Percentiles rank a stretch among this genome's conserved stretches.
Evolutionary conservation across 768 basidiomycete species (phyloP).

Genomic region (Amanita phalloides): DNA sequence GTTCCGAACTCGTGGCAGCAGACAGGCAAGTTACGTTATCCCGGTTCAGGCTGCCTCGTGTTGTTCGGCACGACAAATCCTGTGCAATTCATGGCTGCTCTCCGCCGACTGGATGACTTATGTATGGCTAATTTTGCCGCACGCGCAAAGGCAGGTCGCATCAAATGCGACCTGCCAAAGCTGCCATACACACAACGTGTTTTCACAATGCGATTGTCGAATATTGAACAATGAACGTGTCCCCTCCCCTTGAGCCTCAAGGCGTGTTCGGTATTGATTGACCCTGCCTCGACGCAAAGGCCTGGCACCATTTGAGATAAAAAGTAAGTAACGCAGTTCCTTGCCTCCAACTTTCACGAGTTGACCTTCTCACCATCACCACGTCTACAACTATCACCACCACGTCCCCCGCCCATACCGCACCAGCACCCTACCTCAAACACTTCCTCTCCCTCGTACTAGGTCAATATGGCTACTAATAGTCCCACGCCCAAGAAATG

Average conservation of each 20-base stretch:
- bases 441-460: not conserved
- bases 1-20: not conserved
- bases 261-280: not conserved
- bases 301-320: slow-evolving; percentile 32
- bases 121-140: not conserved
- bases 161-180: not conserved
- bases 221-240: not conserved
- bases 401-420: no score
- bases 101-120: not conserved
- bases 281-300: slow-evolving; percentile 31
- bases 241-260: not conserved
- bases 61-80: not conserved
- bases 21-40: slow-evolving; percentile 1
- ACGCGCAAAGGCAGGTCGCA: not conserved
- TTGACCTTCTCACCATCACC: not conserved
- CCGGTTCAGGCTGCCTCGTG: no score
- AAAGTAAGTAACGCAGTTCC: slow-evolving; percentile 6
- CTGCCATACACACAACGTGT: not conserved
- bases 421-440: slow-evolving; percentile 1
- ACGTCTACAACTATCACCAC: not conserved
- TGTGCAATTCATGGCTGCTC: not conserved
- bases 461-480: slow-evolving; percentile 4
- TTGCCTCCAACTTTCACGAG: not conserved
- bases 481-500: slow-evolving; percentile 37
- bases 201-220: not conserved